Percentiles rank a stretch among this genome's conserved stretches.
These are phyloP conservation scores for Chlorella sp. DNA, from an alignment of 139 green algal species.

Conservation along the genomic window DNA sequence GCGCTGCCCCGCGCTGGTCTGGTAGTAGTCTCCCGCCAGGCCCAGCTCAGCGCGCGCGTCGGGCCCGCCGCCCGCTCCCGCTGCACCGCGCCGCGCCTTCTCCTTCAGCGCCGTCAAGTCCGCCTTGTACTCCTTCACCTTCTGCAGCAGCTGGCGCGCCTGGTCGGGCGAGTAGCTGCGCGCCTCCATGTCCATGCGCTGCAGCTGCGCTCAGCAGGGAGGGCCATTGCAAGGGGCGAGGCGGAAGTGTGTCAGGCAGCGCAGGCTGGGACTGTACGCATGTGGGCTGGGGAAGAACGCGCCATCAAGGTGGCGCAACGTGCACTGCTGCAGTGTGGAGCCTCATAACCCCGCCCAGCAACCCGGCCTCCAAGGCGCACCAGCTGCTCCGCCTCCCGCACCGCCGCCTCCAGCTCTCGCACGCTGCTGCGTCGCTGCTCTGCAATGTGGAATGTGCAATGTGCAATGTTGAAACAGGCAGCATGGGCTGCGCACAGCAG, in stretches of 20 bases:
- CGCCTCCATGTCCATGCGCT: conserved; percentile 97
- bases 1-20: conserved; percentile 78
- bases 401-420: conserved; percentile 79
- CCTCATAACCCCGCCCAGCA: too few species aligned
- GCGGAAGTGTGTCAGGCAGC: too few species aligned
- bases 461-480: too few species aligned
- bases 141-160: conserved; percentile 68
- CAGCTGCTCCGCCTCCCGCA: conserved; percentile 86
- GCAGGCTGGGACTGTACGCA: too few species aligned
- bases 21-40: conserved; percentile 79
- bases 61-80: background rate
- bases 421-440: conserved; percentile 69
- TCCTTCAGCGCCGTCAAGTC: conserved; percentile 79
- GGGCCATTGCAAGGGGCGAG: too few species aligned
- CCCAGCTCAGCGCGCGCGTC: conserved; percentile 79
- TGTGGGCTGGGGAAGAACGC: too few species aligned
- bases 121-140: conserved; percentile 92
- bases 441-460: conserved; percentile 40
- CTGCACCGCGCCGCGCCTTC: conserved; percentile 47
- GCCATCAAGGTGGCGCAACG: too few species aligned
- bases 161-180: conserved; percentile 78
- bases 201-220: conserved; percentile 74
- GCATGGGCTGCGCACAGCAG: too few species aligned
- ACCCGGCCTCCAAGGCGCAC: too few species aligned
- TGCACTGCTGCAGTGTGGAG: background rate